These are phyloP conservation scores for Oemleria cerasiformis DNA, from an alignment of 306 rosid genomes.

Conservation along the genomic window DNA sequence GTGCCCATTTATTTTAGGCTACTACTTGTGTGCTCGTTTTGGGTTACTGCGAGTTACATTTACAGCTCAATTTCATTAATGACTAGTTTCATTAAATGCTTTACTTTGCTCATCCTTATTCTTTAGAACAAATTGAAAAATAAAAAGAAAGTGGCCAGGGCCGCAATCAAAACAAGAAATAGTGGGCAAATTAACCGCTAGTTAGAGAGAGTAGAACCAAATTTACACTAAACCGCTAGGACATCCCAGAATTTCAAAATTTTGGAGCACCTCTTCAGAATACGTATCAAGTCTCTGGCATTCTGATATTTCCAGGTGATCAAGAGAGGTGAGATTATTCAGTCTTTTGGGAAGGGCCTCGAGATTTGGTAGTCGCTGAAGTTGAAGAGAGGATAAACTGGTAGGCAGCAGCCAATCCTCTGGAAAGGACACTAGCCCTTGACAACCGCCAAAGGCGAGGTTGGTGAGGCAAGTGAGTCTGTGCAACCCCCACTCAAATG, in stretches of 20 bases:
- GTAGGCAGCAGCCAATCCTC: conserved; percentile 33
- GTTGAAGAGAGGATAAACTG: conserved; percentile 30
- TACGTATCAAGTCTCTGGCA: conserved; percentile 23
- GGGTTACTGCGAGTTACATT: neutral
- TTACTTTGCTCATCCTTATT: too few relatives aligned
- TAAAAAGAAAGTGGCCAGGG: too few relatives aligned
- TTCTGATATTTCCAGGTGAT: conserved; percentile 26
- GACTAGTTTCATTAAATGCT: too few relatives aligned
- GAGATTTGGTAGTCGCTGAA: conserved; percentile 31
- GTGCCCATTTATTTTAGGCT: neutral
- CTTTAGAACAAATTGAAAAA: too few relatives aligned
- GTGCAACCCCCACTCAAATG: conserved; percentile 36
- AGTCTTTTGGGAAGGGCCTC: conserved; percentile 27
- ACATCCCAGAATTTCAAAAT: conserved; percentile 21
- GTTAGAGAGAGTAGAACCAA: neutral
- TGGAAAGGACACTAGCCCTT: conserved; percentile 27
- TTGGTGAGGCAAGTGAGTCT: conserved; percentile 24
- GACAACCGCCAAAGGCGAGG: conserved; percentile 31
- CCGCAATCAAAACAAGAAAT: too few relatives aligned
- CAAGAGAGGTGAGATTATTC: conserved; percentile 23
- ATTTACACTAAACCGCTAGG: neutral
- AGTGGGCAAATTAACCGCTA: too few relatives aligned
- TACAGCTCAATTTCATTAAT: too few relatives aligned
- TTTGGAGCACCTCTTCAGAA: conserved; percentile 21
- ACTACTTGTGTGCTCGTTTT: neutral